phyloP scores from a whole-genome alignment of 2,329 filamentous ascomycete genomes.

The Mariannaea elegans region DNA sequence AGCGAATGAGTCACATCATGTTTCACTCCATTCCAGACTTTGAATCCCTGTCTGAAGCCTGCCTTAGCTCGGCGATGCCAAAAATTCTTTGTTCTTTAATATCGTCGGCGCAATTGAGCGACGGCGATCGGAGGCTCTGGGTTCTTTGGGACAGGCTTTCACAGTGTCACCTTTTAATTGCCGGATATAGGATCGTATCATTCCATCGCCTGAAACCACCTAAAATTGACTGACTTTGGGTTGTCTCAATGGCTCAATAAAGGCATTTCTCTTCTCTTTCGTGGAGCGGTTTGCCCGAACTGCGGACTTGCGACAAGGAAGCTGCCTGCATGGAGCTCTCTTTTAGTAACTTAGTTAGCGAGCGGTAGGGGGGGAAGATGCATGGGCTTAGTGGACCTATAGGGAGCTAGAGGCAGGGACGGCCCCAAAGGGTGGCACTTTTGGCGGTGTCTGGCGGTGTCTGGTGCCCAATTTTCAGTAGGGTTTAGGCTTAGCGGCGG shows the following conservation, averaged over 20 bases:
- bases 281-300: slow-evolving; percentile 13
- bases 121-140: slow-evolving; percentile 3
- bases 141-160: neutral
- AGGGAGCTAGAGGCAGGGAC: neutral
- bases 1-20: slow-evolving; percentile 41
- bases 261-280: neutral
- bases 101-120: slow-evolving; percentile 29
- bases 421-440: slow-evolving; percentile 5
- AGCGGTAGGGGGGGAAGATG: slow-evolving; percentile 26
- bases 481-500: slow-evolving; percentile 33
- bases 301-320: slow-evolving; percentile 27
- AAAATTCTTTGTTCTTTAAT: slow-evolving; percentile 28
- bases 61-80: slow-evolving; percentile 34
- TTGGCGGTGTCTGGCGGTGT: slow-evolving; percentile 12
- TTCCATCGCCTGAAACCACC: slow-evolving; percentile 6
- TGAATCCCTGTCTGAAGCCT: slow-evolving; percentile 34
- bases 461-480: slow-evolving; percentile 29
- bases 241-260: slow-evolving; percentile 29
- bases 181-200: neutral
- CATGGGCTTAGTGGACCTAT: slow-evolving; percentile 10
- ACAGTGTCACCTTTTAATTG: slow-evolving; percentile 4
- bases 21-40: slow-evolving; percentile 41
- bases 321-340: slow-evolving; percentile 16
- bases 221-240: neutral
- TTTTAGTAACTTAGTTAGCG: slow-evolving; percentile 11